These are phyloP conservation scores for Calocera cornea DNA, from an alignment of 768 basidiomycete species.

Conservation along the genomic window DNA sequence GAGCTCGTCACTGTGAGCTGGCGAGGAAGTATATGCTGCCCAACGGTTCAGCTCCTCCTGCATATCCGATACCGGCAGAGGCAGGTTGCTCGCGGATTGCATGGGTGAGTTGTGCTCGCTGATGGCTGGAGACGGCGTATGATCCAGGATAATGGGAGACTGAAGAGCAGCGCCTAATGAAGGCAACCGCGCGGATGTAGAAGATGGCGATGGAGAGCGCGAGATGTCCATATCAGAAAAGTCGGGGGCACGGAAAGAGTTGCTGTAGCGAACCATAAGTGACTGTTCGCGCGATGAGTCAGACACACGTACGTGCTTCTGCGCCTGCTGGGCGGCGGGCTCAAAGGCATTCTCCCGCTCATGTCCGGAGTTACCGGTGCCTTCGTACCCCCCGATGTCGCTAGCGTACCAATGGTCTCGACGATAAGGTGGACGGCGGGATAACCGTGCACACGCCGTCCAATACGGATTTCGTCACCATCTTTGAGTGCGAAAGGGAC, in stretches of 20 bases:
- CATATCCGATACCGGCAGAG: background rate
- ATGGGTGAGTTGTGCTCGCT: background rate
- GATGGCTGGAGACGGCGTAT: background rate
- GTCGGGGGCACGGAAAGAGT: conserved; percentile 1
- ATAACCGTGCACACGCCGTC: background rate
- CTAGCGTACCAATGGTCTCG: background rate
- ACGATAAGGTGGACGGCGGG: background rate
- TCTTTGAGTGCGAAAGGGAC: background rate
- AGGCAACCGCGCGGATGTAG: background rate
- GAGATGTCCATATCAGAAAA: conserved; percentile 3
- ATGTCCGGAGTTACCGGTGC: background rate
- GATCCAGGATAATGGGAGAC: background rate
- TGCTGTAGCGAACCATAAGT: background rate
- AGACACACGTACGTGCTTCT: background rate
- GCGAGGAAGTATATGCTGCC: too few species aligned
- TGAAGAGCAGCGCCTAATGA: background rate
- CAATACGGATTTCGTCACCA: background rate
- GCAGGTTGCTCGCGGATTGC: background rate
- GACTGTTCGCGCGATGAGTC: background rate
- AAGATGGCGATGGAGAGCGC: background rate
- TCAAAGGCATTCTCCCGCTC: background rate
- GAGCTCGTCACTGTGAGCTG: background rate
- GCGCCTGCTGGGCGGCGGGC: background rate
- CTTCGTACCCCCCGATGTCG: background rate
- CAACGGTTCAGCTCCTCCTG: background rate